Conservation (phyloP, 495 filamentous ascomycete species). For the Penicillium maclennaniae region DNA sequence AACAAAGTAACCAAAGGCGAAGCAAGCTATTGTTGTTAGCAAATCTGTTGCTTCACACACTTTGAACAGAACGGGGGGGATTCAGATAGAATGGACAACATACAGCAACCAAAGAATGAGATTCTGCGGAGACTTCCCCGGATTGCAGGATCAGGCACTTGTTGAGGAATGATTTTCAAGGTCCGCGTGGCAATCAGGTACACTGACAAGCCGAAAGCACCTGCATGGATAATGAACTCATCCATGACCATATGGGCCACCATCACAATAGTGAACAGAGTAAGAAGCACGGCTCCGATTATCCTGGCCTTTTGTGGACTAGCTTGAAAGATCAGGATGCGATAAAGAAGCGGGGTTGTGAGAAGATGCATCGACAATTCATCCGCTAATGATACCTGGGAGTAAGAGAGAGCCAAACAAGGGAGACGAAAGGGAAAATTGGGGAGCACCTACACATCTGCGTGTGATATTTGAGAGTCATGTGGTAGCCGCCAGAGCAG, state of each 20-base stretch:
- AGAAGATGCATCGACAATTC: conserved; percentile 35
- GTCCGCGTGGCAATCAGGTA: conserved; percentile 21
- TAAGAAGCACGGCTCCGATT: conserved; percentile 14
- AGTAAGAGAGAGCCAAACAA: not conserved
- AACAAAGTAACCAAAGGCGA: conserved; percentile 26
- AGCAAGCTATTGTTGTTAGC: conserved; percentile 18
- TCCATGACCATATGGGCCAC: conserved; percentile 32
- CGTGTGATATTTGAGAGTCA: conserved; percentile 35
- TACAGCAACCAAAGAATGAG: conserved; percentile 25
- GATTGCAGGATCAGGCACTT: conserved; percentile 13
- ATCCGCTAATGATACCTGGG: conserved; percentile 17
- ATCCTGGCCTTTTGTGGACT: conserved; percentile 12
- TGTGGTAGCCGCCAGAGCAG: conserved; percentile 31
- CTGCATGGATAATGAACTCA: conserved; percentile 29
- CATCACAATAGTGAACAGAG: conserved; percentile 26
- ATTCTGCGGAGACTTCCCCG: conserved; percentile 16
- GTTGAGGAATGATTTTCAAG: conserved; percentile 18
- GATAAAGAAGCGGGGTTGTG: conserved; percentile 32
- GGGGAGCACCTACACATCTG: conserved; percentile 27
- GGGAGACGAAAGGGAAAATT: not conserved
- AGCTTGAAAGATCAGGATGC: conserved; percentile 26
- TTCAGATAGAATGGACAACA: not conserved
- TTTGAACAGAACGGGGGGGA: not conserved
- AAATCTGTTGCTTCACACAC: not conserved
- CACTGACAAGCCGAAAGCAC: conserved; percentile 22